Evolutionary conservation across 352 stramenopile species (phyloP), one percentile per base, ranked within the genome.

Genomic region (Paralagenidium karlingii): DNA sequence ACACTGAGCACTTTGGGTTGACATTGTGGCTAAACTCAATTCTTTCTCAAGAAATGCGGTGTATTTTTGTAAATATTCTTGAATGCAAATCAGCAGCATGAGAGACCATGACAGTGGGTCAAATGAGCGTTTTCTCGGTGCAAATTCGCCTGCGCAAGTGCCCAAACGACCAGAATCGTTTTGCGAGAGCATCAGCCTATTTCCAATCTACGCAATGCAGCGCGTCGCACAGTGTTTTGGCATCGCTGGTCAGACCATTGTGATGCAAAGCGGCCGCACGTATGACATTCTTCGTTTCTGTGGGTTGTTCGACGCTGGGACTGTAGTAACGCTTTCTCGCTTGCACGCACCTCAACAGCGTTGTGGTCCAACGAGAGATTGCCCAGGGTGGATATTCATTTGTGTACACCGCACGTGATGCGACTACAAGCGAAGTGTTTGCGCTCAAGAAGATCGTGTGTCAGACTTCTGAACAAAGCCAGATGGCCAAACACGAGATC

Each of bases 381-480:
- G 77, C 82, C 3, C 80, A 94, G 55, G 82, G 82, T 32, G 82
- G 76, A 1, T 94, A 84, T 53, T 89, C 78, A 27, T 89, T 81
- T 40, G 82, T 94, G 26, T 93, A 86, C 51, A 62, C 60, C 25
- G 74, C 76, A 5, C 61, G 62, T 28, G 77, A 94, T 40, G 58
- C 69, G 8, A 40, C 60, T 24, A 90, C 77, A 11, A 71, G 81
- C 16, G 70, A 90, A 31, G 40, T 55, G 29, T 93, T 89, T 37
- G 82, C 82, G 38, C 75, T 94, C 31, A 94, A 94, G 60, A 94
- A 93, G 56, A 74, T 94, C 15, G 24, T 90, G 39, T 91, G 77
- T 51, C 81, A 92, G 51, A 76, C 68, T 24, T 51, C 80, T 20
- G 81, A 93, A 51, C 82, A 94, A 53, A 63, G 76, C 42, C 60